Percentiles rank a stretch among this genome's conserved stretches.
These are phyloP conservation scores for Aspergillus ostianus DNA, from an alignment of 495 filamentous ascomycete species.

Conservation along the genomic window DNA sequence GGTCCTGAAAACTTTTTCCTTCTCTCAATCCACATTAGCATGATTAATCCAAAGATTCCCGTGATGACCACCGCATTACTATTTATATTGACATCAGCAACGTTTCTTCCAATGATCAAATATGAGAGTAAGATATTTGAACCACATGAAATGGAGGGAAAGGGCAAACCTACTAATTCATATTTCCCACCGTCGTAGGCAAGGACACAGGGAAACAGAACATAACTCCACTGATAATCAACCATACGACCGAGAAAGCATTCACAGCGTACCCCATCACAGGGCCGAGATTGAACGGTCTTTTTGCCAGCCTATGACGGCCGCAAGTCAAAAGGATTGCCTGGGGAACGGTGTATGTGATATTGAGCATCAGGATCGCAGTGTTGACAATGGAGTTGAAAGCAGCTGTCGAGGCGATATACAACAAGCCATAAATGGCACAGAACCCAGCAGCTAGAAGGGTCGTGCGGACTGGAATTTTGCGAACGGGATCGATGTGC, in stretches of 20 bases:
- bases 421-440: conserved; percentile 33
- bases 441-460: conserved; percentile 26
- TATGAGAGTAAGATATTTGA: no score
- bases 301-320: conserved; percentile 25
- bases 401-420: conserved; percentile 35
- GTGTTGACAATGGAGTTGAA: conserved; percentile 40
- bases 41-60: conserved; percentile 25
- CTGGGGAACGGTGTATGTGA: conserved; percentile 37
- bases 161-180: conserved; percentile 28
- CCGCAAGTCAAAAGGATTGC: conserved; percentile 28
- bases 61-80: conserved; percentile 21
- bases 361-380: conserved; percentile 32
- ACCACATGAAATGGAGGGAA: no score
- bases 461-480: conserved; percentile 24
- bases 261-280: conserved; percentile 27
- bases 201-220: conserved; percentile 30
- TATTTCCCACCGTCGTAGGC: conserved; percentile 25
- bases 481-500: conserved; percentile 13
- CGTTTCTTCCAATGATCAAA: no score
- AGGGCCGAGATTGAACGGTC: conserved; percentile 25
- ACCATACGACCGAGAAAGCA: conserved; percentile 24
- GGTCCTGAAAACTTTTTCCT: conserved; percentile 26
- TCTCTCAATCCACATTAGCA: conserved; percentile 22
- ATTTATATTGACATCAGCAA: neutral
- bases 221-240: conserved; percentile 26